Evolutionary conservation across 768 basidiomycete genomes (phyloP), one percentile per base, ranked within the genome.

Genomic region (Leccinum barrowsii): DNA sequence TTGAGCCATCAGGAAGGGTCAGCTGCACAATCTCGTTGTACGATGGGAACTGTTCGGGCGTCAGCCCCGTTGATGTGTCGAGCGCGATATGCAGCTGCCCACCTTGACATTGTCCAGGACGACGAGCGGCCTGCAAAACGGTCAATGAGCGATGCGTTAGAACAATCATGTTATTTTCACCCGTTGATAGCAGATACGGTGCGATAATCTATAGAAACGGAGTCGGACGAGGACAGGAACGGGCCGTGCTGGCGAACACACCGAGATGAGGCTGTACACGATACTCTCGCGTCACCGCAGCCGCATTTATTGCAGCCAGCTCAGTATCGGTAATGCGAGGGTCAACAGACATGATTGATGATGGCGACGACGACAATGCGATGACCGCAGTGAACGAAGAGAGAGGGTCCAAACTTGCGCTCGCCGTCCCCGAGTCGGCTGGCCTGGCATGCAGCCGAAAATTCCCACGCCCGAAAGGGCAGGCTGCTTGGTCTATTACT

Each of bases 151-250:
- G 53, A 57, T 55, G 32, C 6, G 24, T 50, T 24, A 22, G 52
- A 55, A 22, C 22, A 47, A 13, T 53, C 44, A 10, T 26, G 40
- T 50, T 50, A 32, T 28, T 74, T 85, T 76, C 70, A 91, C 94
- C 96, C 97, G 69, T 98, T 98, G 76, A 98, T 90, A 61, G 94
- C 96, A 67, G 94, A 94, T 53, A 99, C 97, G n/a, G 95, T 98
- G 62, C 93, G 85, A 77, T 98, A 98, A 76, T 98, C 94, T 95
- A 70, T 26, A 64, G 49, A 52, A 52, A 65, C 15, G 50, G 51
- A 4, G 63, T 66, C 51, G 54, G 57, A 48, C 35, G 52, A 50
- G 42, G 37, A 34, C 11, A 37, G 26, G 22, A 21, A 63, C 28
- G 59, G 62, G 54, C 7, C 15, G 48, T 28, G 5, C 40, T 37